Conservation (phyloP, 176 grass and related monocot species). For the Ensete glaucum region DNA sequence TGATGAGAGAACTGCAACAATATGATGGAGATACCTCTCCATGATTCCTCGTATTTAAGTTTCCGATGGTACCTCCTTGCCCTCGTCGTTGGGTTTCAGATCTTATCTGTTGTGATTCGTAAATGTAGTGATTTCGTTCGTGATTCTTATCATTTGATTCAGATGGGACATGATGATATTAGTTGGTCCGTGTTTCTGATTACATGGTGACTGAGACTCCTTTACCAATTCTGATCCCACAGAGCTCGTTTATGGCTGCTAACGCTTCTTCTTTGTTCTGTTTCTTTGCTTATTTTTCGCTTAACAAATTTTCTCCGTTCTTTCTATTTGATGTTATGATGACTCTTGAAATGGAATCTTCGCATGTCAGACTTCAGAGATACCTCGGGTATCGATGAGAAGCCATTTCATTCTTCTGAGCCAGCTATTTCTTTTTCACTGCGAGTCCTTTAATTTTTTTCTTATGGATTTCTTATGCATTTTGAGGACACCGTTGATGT, state of each 20-base stretch:
- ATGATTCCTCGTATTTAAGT: constrained; percentile 72
- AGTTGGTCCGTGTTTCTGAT: constrained; percentile 79
- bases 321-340: constrained; percentile 22
- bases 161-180: constrained; percentile 39
- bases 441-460: too few relatives aligned
- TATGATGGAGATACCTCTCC: constrained; percentile 28
- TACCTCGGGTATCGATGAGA: constrained; percentile 45
- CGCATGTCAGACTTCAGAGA: constrained; percentile 76
- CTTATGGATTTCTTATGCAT: too few relatives aligned
- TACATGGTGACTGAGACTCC: constrained; percentile 34
- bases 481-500: too few relatives aligned
- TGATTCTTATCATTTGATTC: background rate
- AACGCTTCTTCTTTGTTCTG: background rate
- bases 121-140: background rate
- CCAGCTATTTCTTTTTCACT: background rate
- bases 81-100: background rate
- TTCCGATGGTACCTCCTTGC: constrained; percentile 34
- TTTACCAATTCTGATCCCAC: constrained; percentile 30
- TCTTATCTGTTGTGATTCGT: background rate
- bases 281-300: background rate
- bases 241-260: background rate
- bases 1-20: constrained; percentile 73
- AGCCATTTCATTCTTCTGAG: constrained; percentile 38
- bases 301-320: background rate
- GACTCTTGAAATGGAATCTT: constrained; percentile 39